Percentiles rank a stretch among this genome's conserved stretches.
These are phyloP conservation scores for Lycium barbarum DNA, from an alignment of 257 asterid species.

Conservation along the genomic window DNA sequence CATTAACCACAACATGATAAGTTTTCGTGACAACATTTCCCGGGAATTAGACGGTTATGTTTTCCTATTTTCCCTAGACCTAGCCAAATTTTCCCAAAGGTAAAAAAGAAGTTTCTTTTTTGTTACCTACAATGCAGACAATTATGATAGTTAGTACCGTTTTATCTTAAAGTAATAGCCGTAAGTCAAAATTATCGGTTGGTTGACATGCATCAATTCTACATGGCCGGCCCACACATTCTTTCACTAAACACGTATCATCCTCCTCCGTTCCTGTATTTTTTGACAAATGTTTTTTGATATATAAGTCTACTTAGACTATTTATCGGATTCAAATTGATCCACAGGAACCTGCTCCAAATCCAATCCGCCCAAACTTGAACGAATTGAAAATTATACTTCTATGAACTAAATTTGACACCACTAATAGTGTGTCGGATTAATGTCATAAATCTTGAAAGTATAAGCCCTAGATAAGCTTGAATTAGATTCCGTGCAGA, in stretches of 20 bases:
- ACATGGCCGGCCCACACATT: background rate
- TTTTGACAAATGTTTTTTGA: background rate
- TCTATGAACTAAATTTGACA: background rate
- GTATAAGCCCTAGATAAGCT: no score
- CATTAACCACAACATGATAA: slow-evolving; percentile 5
- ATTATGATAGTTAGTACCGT: background rate
- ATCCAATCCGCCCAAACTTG: background rate
- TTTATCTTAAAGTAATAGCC: background rate
- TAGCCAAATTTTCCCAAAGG: background rate
- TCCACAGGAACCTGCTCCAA: background rate
- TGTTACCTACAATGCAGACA: background rate
- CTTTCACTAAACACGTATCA: background rate
- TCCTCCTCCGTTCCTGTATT: background rate
- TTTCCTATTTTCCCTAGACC: background rate
- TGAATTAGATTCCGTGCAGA: no score
- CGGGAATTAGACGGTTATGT: background rate
- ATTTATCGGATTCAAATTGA: background rate
- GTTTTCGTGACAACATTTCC: background rate
- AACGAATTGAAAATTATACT: background rate
- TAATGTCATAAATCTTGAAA: no score
- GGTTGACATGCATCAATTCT: background rate
- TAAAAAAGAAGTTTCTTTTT: background rate
- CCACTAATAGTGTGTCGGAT: no score
- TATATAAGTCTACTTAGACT: background rate
- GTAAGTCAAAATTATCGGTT: slow-evolving; percentile 1